Evolutionary conservation across 2,329 filamentous ascomycete species (phyloP), one percentile per base, ranked within the genome.

Genomic region (Fusarium equiseti): DNA sequence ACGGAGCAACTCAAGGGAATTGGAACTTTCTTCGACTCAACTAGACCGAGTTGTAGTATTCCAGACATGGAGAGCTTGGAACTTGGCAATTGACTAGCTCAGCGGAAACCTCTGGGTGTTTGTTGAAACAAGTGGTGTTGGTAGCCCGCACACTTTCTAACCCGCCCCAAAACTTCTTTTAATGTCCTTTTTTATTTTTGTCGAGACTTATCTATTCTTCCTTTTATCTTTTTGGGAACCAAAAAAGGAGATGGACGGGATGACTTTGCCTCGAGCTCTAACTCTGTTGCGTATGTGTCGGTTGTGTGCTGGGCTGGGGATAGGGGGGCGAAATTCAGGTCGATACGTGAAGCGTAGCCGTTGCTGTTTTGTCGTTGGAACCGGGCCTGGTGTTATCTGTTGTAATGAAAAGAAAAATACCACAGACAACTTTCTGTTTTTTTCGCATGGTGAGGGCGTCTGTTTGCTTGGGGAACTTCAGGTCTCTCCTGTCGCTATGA

Each of bases 361-460:
- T 70, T 66, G 51, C 58, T 74, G 71, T 72, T 70, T 70, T 55
- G 62, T 68, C 66, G 71, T 71, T 69, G 61, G 48, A 50, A 58
- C 53, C 46, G 63, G 63, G 73, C 65, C 51, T 66, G 73, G 62
- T 74, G 72, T 71, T 52, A 60, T 75, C 59, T 69, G 64, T 74
- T 75, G 66, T 75, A 75, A 75, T 75, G 73, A 73, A 72, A 57
- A 73, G 72, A 48, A 73, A 58, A 68, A 58, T 71, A 66, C 18
- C 60, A 64, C 68, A 66, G 54, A 64, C 61, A 65, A 64, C 66
- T 53, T 56, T 55, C 31, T 46, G 12, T 55, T 38, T 16, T 13
- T 57, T 66, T n/a, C 26, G 16, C 50, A 67, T 61, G 48, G 63
- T 60, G 55, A 46, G 48, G 63, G 61, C 59, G 59, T 65, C 46